Evolutionary conservation across 805 yeast genomes (phyloP).

Genomic region (Tetrapisispora pingtungensis): DNA sequence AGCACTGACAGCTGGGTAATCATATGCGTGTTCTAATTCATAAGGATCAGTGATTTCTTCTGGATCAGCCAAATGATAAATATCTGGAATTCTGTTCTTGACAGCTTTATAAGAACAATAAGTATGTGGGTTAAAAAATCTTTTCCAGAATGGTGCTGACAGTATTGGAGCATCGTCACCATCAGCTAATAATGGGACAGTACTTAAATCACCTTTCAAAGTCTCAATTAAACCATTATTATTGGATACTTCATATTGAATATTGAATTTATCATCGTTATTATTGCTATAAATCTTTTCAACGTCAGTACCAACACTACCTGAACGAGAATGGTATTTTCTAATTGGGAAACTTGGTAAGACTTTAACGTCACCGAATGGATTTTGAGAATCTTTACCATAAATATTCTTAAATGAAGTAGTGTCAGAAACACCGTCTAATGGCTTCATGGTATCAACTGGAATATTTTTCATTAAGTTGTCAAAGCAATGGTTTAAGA

Average conservation of each 20-base stretch:
- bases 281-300: constrained; percentile 4
- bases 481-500: constrained; percentile 57
- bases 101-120: constrained; percentile 42
- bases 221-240: background rate
- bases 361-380: constrained; percentile 18
- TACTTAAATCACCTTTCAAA: constrained; percentile 14
- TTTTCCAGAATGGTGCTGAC: constrained; percentile 33
- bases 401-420: constrained; percentile 38
- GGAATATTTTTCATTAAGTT: constrained; percentile 51
- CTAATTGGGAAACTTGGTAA: constrained; percentile 24
- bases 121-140: constrained; percentile 47
- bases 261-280: background rate
- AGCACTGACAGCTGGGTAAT: constrained; percentile 63
- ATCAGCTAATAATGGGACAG: constrained; percentile 62
- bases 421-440: constrained; percentile 60
- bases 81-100: constrained; percentile 47
- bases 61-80: constrained; percentile 41
- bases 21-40: constrained; percentile 51
- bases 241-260: background rate
- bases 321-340: constrained; percentile 15
- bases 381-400: constrained; percentile 3
- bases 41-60: constrained; percentile 32
- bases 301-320: background rate
- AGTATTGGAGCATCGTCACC: constrained; percentile 33
- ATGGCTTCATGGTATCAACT: constrained; percentile 62